phyloP scores from a whole-genome alignment of 1,139 yeast genomes.

The Neolecta irregularis region DNA sequence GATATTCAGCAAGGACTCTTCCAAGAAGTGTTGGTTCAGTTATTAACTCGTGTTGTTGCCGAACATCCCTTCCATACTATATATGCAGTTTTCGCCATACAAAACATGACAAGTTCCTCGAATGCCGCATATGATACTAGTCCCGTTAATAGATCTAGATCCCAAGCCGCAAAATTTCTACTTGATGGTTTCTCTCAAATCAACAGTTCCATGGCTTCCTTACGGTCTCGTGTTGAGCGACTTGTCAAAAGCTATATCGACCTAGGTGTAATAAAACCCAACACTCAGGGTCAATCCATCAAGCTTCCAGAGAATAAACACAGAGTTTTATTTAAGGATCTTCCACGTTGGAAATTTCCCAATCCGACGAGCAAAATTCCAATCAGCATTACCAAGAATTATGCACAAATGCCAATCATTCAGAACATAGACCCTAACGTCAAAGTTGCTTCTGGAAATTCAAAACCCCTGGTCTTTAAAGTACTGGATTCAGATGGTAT shows the following conservation, averaged over 20 bases:
- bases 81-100: conserved; percentile 40
- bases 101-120: too few species aligned
- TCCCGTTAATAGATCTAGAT: too few species aligned
- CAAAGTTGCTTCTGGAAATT: conserved; percentile 54
- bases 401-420: conserved; percentile 37
- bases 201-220: too few species aligned
- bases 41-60: conserved; percentile 38
- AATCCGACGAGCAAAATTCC: conserved; percentile 1
- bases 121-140: too few species aligned
- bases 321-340: conserved; percentile 2
- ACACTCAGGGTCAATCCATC: too few species aligned
- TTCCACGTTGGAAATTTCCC: conserved; percentile 1
- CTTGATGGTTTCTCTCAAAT: too few species aligned
- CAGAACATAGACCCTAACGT: conserved; percentile 32
- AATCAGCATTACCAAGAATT: conserved; percentile 27
- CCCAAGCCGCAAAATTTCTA: too few species aligned
- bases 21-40: conserved; percentile 37
- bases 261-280: too few species aligned
- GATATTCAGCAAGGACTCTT: conserved; percentile 35
- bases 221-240: too few species aligned
- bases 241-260: too few species aligned
- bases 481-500: conserved; percentile 10
- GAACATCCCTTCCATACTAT: conserved; percentile 68
- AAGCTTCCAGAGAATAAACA: too few species aligned
- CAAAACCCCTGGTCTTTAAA: conserved; percentile 10